These are phyloP conservation scores for Plenodomus tracheiphilus DNA, from an alignment of 2,329 filamentous ascomycete species.

Conservation along the genomic window DNA sequence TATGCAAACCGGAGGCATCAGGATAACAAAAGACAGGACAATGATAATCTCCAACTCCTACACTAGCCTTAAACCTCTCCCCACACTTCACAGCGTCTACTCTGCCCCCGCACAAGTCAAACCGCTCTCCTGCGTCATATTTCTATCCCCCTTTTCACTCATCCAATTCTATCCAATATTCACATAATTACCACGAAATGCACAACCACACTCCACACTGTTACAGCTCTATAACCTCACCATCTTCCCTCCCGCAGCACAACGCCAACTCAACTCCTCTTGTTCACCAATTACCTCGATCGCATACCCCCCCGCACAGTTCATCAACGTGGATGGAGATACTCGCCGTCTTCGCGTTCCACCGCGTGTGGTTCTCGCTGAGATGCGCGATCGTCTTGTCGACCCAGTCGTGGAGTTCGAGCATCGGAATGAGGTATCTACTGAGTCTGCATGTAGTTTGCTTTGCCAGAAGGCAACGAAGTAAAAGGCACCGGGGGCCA, in stretches of 20 bases:
- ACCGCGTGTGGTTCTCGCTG: constrained; percentile 36
- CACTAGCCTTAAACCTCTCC: too few species aligned
- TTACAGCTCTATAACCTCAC: constrained; percentile 30
- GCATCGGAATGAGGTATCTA: constrained; percentile 41
- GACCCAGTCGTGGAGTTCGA: constrained; percentile 51
- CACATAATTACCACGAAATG: constrained; percentile 47
- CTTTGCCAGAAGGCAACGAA: constrained; percentile 22
- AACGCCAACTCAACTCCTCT: constrained; percentile 31
- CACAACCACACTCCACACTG: constrained; percentile 39
- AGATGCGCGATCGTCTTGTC: constrained; percentile 49
- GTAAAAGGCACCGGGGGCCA: constrained; percentile 54
- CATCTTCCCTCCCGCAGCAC: constrained; percentile 35
- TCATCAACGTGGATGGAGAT: constrained; percentile 39
- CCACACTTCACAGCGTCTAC: constrained; percentile 32
- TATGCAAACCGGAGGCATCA: too few species aligned
- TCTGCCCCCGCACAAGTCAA: constrained; percentile 37
- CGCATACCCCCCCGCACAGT: constrained; percentile 45
- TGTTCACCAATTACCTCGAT: constrained; percentile 24
- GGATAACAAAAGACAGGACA: too few species aligned
- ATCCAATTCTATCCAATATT: constrained; percentile 50
- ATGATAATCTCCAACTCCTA: too few species aligned
- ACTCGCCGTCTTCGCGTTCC: constrained; percentile 21
- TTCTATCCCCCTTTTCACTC: constrained; percentile 32
- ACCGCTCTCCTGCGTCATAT: constrained; percentile 17
- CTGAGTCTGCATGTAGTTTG: constrained; percentile 32